Evolutionary conservation across 768 basidiomycete species (phyloP), one percentile per base, ranked within the genome.

Genomic region (Boletus rubropictus): DNA sequence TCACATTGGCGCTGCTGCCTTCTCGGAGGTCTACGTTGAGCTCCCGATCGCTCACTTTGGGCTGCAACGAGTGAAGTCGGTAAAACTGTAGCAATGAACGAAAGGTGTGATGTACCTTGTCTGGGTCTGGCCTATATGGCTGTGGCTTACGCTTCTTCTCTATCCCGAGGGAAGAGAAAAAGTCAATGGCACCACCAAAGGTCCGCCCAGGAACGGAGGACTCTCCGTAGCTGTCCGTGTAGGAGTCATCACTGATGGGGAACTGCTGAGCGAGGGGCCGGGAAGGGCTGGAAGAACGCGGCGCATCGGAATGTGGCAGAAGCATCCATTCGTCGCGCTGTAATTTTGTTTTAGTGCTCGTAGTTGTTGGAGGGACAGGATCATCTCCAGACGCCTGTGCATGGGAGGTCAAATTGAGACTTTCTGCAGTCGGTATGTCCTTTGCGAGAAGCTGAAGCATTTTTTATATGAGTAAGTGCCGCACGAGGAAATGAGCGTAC

Each of bases 261-360:
- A 61, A 40, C 53, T 58, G 46, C 50, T 44, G 69, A 28, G 44
- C 50, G 46, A 50, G 65, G 35, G 69, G 63, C n/a, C 61, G 53
- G 40, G 69, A 56, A 11, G 66, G 55, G 31, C 49, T 60, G 17
- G 56, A 48, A 32, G 75, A 70, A 34, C 66, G 68, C 5, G 40
- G 39, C 1, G 37, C 27, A 14, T 47, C 48, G 0, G 49, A 41
- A n/a, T 64, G 50, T 21, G 74, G 73, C n/a, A 65, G 50, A 25
- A 93, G 68, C 92, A 96, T 95, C 94, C 94, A 97, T 31, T 89
- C 84, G 51, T 93, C 91, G 17, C 91, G 77, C 57, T 80, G 71
- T 12, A 84, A 55, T 22, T 67, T 67, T 0, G 78, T 69, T 52
- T 80, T 79, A 5, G 81, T 71, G 5, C 56, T 53, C 5, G 68